phyloP scores from a whole-genome alignment of 225 moss, liverwort and hornwort genomes.

The Climacium dendroides region DNA sequence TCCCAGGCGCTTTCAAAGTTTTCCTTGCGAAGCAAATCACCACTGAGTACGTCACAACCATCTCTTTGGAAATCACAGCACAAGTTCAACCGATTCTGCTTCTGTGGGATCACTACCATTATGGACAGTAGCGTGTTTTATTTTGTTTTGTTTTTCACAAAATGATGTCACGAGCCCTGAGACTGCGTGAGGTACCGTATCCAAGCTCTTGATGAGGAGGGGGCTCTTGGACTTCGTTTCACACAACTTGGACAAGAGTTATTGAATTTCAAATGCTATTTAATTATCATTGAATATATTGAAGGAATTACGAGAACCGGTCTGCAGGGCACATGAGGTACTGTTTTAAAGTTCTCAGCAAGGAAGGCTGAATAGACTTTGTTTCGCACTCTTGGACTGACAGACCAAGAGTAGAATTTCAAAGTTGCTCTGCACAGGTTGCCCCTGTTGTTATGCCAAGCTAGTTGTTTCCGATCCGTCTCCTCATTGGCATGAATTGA shows the following conservation, averaged over 20 bases:
- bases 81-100: neutral
- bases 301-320: neutral
- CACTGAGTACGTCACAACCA: constrained; percentile 54
- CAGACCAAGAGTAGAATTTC: neutral
- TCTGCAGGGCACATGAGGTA: neutral
- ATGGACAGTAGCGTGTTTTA: neutral
- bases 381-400: neutral
- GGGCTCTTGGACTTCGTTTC: neutral
- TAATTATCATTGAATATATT: neutral
- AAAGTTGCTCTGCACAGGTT: neutral
- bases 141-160: neutral
- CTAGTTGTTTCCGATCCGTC: neutral
- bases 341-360: neutral
- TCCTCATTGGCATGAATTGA: neutral
- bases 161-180: neutral
- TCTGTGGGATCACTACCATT: neutral
- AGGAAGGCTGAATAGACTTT: neutral
- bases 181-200: neutral
- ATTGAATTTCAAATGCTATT: neutral
- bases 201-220: neutral
- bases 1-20: constrained; percentile 84
- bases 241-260: neutral
- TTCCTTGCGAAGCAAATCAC: constrained; percentile 87
- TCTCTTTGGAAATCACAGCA: neutral
- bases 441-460: neutral